A percentile compares a stretch with the other conserved stretches of the same genome.
Conservation (phyloP, 1,139 yeast species). For the Martiniozyma asiatica region DNA sequence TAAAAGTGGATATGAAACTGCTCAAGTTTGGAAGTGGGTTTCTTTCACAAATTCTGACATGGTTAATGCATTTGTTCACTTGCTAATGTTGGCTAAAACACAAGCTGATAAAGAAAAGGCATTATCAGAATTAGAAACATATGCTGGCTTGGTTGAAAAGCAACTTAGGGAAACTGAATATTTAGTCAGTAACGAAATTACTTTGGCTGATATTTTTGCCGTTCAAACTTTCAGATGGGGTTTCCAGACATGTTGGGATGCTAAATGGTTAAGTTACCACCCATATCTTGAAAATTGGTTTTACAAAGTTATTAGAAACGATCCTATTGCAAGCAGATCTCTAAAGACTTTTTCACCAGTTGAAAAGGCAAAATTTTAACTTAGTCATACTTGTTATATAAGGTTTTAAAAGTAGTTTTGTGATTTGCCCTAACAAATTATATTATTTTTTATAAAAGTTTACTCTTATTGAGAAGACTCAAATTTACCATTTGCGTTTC, state of each 20-base stretch:
- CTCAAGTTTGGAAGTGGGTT: constrained; percentile 20
- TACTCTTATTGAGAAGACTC: too few species aligned
- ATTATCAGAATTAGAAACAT: neutral
- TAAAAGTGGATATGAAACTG: constrained; percentile 17
- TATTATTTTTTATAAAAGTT: too few species aligned
- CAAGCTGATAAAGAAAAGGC: constrained; percentile 2
- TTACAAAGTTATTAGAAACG: constrained; percentile 8
- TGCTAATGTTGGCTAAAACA: constrained; percentile 1
- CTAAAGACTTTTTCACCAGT: constrained; percentile 11
- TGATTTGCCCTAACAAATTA: too few species aligned
- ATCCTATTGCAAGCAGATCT: constrained; percentile 10
- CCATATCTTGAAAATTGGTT: constrained; percentile 12
- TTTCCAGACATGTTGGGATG: constrained; percentile 31
- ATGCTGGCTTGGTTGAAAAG: constrained; percentile 1
- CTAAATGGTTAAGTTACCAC: constrained; percentile 27
- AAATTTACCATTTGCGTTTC: neutral
- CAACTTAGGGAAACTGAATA: constrained; percentile 1
- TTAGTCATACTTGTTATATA: neutral
- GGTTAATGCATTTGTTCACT: constrained; percentile 7
- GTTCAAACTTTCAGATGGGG: constrained; percentile 25
- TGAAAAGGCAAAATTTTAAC: constrained; percentile 1
- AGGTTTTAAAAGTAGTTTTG: neutral
- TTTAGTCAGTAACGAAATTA: constrained; percentile 2
- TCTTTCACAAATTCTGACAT: constrained; percentile 20
- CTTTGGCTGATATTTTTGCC: constrained; percentile 6